A percentile compares a stretch with the other conserved stretches of the same genome.
These are phyloP conservation scores for Psilocybe subaeruginosa DNA, from an alignment of 768 basidiomycete species.

Conservation along the genomic window DNA sequence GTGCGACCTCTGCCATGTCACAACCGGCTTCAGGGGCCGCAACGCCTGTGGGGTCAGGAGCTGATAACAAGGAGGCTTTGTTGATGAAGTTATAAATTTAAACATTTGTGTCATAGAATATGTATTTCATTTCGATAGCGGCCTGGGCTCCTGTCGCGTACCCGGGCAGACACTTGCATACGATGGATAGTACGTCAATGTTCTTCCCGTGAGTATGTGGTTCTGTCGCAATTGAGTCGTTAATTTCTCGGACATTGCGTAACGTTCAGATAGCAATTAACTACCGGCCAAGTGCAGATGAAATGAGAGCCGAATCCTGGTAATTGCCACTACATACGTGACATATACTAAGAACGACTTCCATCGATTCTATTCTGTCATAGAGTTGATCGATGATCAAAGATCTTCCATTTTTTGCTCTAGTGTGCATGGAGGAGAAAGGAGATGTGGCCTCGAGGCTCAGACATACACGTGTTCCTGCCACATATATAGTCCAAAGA, in stretches of 20 bases:
- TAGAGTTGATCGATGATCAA: constrained; percentile 15
- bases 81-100: constrained; percentile 28
- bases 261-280: not conserved
- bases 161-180: not conserved
- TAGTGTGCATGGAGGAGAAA: not conserved
- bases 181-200: not conserved
- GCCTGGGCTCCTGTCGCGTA: not conserved
- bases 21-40: constrained; percentile 38
- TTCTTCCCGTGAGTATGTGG: not conserved
- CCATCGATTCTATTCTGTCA: constrained; percentile 3
- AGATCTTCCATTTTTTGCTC: constrained; percentile 9
- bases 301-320: not conserved
- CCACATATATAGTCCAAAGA: not conserved
- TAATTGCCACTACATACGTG: no score
- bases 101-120: not conserved
- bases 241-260: not conserved
- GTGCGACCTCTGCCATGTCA: constrained; percentile 9
- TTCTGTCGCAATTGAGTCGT: not conserved
- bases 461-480: constrained; percentile 5
- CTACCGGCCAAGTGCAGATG: not conserved
- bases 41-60: constrained; percentile 38
- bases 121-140: not conserved
- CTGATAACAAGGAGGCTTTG: constrained; percentile 19
- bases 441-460: constrained; percentile 12
- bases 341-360: not conserved